Percentiles rank a stretch among this genome's conserved stretches.
These are phyloP conservation scores for Coniochaeta sp. DNA, from an alignment of 2,329 filamentous ascomycete genomes.

Conservation along the genomic window DNA sequence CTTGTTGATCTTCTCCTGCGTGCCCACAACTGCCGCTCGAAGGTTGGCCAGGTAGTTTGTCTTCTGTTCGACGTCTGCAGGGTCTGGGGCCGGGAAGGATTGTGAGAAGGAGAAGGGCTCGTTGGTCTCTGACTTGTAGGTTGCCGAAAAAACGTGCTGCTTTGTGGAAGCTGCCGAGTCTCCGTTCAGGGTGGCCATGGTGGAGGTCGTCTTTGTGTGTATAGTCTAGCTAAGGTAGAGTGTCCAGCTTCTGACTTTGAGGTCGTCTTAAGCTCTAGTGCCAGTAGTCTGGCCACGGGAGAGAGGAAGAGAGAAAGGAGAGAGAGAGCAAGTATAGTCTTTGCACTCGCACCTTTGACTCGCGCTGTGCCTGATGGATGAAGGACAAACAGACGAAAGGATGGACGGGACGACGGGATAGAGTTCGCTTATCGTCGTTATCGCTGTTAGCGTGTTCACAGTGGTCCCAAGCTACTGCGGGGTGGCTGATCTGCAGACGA, in stretches of 20 bases:
- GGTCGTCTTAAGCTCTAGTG: no score
- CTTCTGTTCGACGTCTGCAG: conserved; percentile 34
- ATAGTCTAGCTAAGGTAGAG: neutral
- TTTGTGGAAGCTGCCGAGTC: neutral
- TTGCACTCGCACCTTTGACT: neutral
- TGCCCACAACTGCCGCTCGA: conserved; percentile 42
- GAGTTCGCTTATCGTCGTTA: neutral
- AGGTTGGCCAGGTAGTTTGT: conserved; percentile 52
- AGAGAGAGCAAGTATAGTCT: neutral
- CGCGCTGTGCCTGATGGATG: neutral
- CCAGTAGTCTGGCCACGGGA: no score
- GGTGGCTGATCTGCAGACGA: neutral
- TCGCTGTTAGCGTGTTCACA: neutral
- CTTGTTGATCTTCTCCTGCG: conserved; percentile 62
- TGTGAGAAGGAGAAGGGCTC: conserved; percentile 35
- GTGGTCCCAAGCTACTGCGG: neutral
- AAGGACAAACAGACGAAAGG: neutral
- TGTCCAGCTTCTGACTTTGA: no score
- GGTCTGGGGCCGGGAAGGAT: conserved; percentile 25
- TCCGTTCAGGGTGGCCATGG: neutral
- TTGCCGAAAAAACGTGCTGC: conserved; percentile 22
- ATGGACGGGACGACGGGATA: neutral
- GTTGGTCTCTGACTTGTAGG: conserved; percentile 46
- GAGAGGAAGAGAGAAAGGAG: no score
- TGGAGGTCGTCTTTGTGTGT: no score